phyloP scores from a whole-genome alignment of 2,329 filamentous ascomycete genomes.

The Eutypa lata region DNA sequence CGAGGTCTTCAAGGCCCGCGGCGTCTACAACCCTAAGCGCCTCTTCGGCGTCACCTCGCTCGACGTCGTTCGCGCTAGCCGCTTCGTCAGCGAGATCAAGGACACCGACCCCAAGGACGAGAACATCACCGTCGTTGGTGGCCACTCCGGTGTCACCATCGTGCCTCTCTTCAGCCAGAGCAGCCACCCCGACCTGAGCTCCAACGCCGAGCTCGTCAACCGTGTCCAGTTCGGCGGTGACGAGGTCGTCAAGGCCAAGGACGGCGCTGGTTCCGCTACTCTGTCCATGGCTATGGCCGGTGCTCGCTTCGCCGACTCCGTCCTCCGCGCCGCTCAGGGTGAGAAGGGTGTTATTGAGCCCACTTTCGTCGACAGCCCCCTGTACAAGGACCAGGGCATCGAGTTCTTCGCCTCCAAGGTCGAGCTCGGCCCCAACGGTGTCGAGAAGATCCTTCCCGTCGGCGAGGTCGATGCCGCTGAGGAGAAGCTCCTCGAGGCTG shows the following conservation, averaged over 20 bases:
- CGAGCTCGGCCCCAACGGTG: constrained; percentile 94
- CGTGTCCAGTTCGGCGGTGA: constrained; percentile 99
- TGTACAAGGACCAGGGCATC: constrained; percentile 97
- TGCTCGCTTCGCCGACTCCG: constrained; percentile 77
- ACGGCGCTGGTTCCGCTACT: constrained; percentile 92
- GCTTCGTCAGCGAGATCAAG: constrained; percentile 97
- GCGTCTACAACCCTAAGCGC: constrained; percentile 98
- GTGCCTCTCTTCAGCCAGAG: constrained; percentile 96
- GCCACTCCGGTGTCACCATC: constrained; percentile 97
- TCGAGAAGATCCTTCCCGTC: constrained; percentile 86
- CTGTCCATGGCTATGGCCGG: constrained; percentile 99
- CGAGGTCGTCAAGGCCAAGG: constrained; percentile 99
- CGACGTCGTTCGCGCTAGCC: constrained; percentile 94
- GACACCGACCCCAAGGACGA: constrained; percentile 84
- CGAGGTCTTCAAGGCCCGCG: constrained; percentile 92
- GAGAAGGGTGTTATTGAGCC: constrained; percentile 95
- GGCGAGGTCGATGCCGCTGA: constrained; percentile 82
- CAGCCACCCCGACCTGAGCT: constrained; percentile 77
- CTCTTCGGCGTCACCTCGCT: constrained; percentile 99
- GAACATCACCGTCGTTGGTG: constrained; percentile 93
- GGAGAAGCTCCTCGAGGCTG: constrained; percentile 84
- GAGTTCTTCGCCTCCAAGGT: constrained; percentile 96
- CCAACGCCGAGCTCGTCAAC: constrained; percentile 77
- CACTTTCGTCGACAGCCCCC: constrained; percentile 92
- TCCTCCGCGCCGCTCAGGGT: constrained; percentile 89